phyloP scores from a whole-genome alignment of 257 asterid species.

The Solanum bulbocastanum region DNA sequence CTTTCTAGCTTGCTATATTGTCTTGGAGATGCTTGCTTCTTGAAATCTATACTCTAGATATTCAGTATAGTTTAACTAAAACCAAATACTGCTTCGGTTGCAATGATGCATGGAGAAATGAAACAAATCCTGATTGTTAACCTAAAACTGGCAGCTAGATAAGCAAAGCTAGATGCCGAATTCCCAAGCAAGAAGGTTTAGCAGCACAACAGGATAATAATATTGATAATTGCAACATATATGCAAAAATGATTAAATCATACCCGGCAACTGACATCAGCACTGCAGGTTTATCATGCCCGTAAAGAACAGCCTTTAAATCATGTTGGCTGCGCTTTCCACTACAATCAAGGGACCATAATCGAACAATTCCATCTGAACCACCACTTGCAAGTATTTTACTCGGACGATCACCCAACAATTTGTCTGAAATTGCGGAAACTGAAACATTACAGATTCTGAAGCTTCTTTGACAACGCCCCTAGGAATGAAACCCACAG shows the following conservation, averaged over 20 bases:
- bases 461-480: conserved; percentile 50
- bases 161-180: background rate
- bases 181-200: background rate
- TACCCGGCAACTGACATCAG: conserved; percentile 70
- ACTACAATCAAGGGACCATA: conserved; percentile 63
- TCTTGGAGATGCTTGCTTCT: background rate
- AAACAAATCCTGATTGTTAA: background rate
- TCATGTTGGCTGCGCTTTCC: conserved; percentile 67
- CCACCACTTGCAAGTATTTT: conserved; percentile 80
- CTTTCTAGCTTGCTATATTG: background rate
- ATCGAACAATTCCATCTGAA: conserved; percentile 73
- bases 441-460: conserved; percentile 67
- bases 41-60: background rate
- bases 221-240: background rate
- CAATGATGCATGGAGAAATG: background rate
- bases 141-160: background rate
- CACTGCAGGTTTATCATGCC: conserved; percentile 68
- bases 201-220: background rate
- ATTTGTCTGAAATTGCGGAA: conserved; percentile 57
- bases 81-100: background rate
- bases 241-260: conserved; percentile 1
- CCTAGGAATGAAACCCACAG: conserved; percentile 25
- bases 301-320: conserved; percentile 61
- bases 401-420: conserved; percentile 44
- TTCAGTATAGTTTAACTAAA: background rate